Evolutionary conservation across 1,139 yeast genomes (phyloP).

Genomic region (Kazachstania sp.): DNA sequence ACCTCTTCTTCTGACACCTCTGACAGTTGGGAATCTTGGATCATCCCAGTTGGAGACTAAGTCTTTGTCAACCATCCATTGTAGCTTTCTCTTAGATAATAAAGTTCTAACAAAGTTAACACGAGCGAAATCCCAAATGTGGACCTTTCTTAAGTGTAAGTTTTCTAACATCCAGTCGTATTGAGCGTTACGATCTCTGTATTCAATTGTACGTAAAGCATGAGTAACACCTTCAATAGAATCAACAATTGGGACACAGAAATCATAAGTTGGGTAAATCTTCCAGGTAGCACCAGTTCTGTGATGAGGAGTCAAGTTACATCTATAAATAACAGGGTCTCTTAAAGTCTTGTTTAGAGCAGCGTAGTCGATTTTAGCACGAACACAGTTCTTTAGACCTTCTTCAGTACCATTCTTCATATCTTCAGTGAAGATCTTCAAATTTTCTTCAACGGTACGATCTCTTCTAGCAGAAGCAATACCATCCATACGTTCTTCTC

Average conservation of each 20-base stretch:
- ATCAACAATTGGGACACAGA: constrained; percentile 96
- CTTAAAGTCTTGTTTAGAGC: constrained; percentile 89
- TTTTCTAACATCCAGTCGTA: constrained; percentile 91
- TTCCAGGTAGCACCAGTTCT: constrained; percentile 90
- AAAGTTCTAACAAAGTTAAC: constrained; percentile 92
- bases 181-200: constrained; percentile 96
- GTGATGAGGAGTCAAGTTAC: constrained; percentile 93
- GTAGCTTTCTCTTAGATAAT: constrained; percentile 91
- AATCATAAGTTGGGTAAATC: constrained; percentile 94
- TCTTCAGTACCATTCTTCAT: constrained; percentile 90
- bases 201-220: constrained; percentile 93
- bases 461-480: constrained; percentile 85
- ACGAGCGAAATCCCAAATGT: constrained; percentile 96
- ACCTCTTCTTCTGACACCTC: constrained; percentile 99
- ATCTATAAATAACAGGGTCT: constrained; percentile 95
- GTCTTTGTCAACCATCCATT: constrained; percentile 92
- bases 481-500: constrained; percentile 98
- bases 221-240: constrained; percentile 94
- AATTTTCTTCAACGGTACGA: constrained; percentile 82
- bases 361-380: constrained; percentile 90
- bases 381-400: constrained; percentile 80
- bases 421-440: constrained; percentile 73
- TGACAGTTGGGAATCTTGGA: constrained; percentile 97
- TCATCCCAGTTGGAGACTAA: constrained; percentile 93
- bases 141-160: constrained; percentile 76